These are phyloP conservation scores for Silene latifolia DNA, from an alignment of 148 eudicot species.

Conservation along the genomic window DNA sequence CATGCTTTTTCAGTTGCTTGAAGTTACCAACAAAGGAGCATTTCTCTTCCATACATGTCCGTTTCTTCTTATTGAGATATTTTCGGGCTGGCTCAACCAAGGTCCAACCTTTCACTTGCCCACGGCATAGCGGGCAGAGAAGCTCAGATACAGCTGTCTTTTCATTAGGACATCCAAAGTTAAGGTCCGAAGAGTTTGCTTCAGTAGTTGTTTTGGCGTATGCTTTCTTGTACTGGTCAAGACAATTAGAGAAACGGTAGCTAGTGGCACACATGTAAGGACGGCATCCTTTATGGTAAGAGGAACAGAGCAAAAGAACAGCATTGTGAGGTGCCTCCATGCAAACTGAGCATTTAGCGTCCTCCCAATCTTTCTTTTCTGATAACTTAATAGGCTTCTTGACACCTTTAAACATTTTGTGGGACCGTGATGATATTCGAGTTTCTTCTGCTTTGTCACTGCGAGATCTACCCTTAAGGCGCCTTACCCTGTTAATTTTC, in stretches of 20 bases:
- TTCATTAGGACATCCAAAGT: conserved; percentile 22
- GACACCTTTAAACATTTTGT: conserved; percentile 31
- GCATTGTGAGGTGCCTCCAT: conserved; percentile 59
- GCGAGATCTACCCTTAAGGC: conserved; percentile 31
- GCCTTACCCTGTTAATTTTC: conserved; percentile 46
- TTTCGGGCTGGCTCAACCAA: conserved; percentile 64
- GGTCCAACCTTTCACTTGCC: conserved; percentile 90
- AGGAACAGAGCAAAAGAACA: conserved; percentile 54
- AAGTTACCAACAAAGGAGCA: conserved; percentile 68
- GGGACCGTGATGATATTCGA: conserved; percentile 32
- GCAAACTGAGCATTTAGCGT: conserved; percentile 53
- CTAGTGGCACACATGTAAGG: conserved; percentile 65
- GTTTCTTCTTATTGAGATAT: conserved; percentile 53
- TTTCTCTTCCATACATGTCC: conserved; percentile 65
- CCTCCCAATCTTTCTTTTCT: conserved; percentile 48
- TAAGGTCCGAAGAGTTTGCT: conserved; percentile 7
- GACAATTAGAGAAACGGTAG: conserved; percentile 51
- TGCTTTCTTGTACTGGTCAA: conserved; percentile 49
- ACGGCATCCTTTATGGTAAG: conserved; percentile 54
- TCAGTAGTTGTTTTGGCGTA: conserved; percentile 36
- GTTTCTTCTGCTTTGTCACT: conserved; percentile 24
- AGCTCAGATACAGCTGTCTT: conserved; percentile 46
- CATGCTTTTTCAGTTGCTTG: conserved; percentile 70
- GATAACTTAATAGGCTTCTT: conserved; percentile 29
- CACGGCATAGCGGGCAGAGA: conserved; percentile 76